Evolutionary conservation across 306 rosid species (phyloP), one percentile per base, ranked within the genome.

Genomic region (Rubus idaeus): DNA sequence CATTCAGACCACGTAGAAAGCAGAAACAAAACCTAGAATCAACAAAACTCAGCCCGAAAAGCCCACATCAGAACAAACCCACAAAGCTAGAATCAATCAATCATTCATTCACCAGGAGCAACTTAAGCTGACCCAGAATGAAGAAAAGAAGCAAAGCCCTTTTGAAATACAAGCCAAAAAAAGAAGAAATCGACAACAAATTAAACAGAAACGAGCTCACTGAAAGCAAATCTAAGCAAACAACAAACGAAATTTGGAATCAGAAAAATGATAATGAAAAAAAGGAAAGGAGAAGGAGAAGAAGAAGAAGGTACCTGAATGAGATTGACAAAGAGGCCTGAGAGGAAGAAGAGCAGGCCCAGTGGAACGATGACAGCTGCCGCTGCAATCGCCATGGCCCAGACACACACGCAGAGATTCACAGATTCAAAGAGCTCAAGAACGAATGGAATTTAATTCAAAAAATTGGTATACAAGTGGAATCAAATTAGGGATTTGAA

Each of bases 251-350:
- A 23, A 23, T 23, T 30, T 30, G 2, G 35, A 30, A 30, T 30
- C 2, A 30, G 35, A 30, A 30, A 30, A 30, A 30, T 30, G 35
- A 30, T 30, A 30, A 30, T 30, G 35, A 30, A 30, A 30, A 30
- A 73, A n/a, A 8, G 6, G 35, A 56, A 39, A 8, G 6, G 35
- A 56, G 21, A 40, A 20, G 17, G 4, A 14, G 12, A 13, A 64
- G 44, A 47, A 64, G 44, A 47, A 49, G 40, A 9, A 58, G 21
- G 1, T 23, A 89, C 98, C 97, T 95, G 98, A 75, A 90, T 62
- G 88, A 92, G 80, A 86, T 95, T 95, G 76, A 90, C 87, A 40
- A 87, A 68, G 80, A 95, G 97, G 49, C 98, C 98, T 0, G 98
- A 95, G 42, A 86, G 66, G 78, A 95, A 84, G 93, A 95, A 95